phyloP scores from a whole-genome alignment of 2,329 filamentous ascomycete species.

The Xylaria sp. region DNA sequence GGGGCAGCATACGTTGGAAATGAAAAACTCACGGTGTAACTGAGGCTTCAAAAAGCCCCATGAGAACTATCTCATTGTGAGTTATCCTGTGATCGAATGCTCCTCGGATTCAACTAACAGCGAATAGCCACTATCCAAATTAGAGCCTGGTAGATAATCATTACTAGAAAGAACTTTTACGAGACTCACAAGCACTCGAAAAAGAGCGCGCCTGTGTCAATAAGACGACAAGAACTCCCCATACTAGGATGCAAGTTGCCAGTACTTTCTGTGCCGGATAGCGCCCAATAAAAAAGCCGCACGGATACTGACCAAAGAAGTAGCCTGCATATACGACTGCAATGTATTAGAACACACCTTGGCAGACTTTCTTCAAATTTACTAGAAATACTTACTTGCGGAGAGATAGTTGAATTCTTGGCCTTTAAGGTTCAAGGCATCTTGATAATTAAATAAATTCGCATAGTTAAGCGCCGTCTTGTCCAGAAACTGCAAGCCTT shows the following conservation, averaged over 20 bases:
- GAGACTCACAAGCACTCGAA: not conserved
- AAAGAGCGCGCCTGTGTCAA: not conserved
- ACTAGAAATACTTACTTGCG: not conserved
- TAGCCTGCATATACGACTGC: conserved; percentile 54
- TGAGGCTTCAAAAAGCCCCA: conserved; percentile 50
- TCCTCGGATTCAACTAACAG: not conserved
- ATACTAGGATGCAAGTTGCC: conserved; percentile 47
- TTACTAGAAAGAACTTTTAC: not conserved
- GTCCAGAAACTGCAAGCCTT: conserved; percentile 49
- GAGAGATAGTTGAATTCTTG: conserved; percentile 46
- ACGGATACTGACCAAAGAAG: conserved; percentile 56
- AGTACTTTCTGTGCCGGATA: conserved; percentile 52
- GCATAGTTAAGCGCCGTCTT: conserved; percentile 50
- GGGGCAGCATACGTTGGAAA: not conserved
- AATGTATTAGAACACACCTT: not conserved
- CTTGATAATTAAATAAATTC: conserved; percentile 51
- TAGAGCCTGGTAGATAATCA: not conserved
- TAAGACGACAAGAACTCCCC: conserved; percentile 51
- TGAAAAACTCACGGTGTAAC: conserved; percentile 44
- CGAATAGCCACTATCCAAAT: not conserved
- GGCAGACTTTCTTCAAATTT: not conserved
- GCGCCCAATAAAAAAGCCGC: conserved; percentile 53
- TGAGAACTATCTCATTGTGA: conserved; percentile 41
- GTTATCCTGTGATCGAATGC: not conserved
- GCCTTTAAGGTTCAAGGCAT: conserved; percentile 49